phyloP scores from a whole-genome alignment of 2,329 filamentous ascomycete genomes.

The Colletotrichum eremochloae region DNA sequence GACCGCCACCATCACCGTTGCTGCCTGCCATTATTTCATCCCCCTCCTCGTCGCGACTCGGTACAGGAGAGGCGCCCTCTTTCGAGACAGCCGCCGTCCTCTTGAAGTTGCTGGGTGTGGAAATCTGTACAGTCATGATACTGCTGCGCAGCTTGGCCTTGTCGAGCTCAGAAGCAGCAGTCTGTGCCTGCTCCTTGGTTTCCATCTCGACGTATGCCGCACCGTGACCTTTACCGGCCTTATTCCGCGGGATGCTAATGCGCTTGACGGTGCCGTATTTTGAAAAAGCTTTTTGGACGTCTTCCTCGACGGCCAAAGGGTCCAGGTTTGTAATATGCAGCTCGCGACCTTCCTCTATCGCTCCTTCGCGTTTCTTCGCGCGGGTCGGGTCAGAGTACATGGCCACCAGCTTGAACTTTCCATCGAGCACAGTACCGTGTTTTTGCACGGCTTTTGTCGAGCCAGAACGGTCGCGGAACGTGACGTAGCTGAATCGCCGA shows the following conservation, averaged over 20 bases:
- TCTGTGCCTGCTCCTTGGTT: conserved; percentile 75
- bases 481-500: conserved; percentile 94
- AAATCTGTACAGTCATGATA: conserved; percentile 75
- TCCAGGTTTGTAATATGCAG: conserved; percentile 82
- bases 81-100: conserved; percentile 59
- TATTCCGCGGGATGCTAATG: conserved; percentile 77
- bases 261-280: conserved; percentile 82
- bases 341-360: conserved; percentile 89
- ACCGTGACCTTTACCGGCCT: conserved; percentile 79
- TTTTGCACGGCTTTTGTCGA: conserved; percentile 80
- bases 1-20: conserved; percentile 27
- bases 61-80: conserved; percentile 53
- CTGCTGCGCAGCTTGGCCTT: conserved; percentile 77
- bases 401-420: conserved; percentile 76
- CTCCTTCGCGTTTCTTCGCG: conserved; percentile 84
- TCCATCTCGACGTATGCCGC: conserved; percentile 85
- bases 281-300: conserved; percentile 78
- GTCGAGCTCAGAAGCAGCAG: conserved; percentile 76
- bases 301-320: conserved; percentile 71
- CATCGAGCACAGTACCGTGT: conserved; percentile 77
- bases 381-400: conserved; percentile 87
- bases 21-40: conserved; percentile 56
- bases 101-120: conserved; percentile 69
- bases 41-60: conserved; percentile 52
- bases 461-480: conserved; percentile 79